These are phyloP conservation scores for Ustilago tritici DNA, from an alignment of 1,284 basidiomycete species.

Conservation along the genomic window DNA sequence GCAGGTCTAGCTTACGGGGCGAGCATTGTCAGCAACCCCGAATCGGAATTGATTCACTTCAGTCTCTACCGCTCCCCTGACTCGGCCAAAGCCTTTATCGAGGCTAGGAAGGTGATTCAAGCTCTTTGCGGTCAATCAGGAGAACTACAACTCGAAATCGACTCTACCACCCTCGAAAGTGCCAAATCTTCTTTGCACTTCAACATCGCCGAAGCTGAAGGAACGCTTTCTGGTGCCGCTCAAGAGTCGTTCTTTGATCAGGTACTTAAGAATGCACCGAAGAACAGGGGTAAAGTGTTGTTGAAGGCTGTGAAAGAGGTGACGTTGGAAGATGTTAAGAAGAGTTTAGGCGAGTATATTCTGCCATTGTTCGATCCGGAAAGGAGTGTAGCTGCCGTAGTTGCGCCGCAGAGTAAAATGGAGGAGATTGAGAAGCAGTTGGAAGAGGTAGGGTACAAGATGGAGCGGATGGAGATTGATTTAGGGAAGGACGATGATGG, in stretches of 20 bases:
- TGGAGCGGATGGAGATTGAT: slow-evolving; percentile 80
- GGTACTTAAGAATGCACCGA: slow-evolving; percentile 55
- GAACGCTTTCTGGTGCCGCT: slow-evolving; percentile 86
- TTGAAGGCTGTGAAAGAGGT: slow-evolving; percentile 73
- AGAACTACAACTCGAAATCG: slow-evolving; percentile 73
- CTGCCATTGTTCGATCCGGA: slow-evolving; percentile 85
- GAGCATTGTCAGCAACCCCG: slow-evolving; percentile 81
- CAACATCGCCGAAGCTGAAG: slow-evolving; percentile 81
- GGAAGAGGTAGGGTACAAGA: slow-evolving; percentile 79
- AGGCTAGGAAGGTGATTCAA: slow-evolving; percentile 75
- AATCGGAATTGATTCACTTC: slow-evolving; percentile 85
- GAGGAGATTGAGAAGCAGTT: slow-evolving; percentile 80
- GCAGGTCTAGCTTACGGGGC: slow-evolving; percentile 83
- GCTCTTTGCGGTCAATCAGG: slow-evolving; percentile 52
- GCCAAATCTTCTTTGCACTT: slow-evolving; percentile 93
- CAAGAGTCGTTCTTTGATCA: slow-evolving; percentile 60
- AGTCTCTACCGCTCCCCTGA: slow-evolving; percentile 84
- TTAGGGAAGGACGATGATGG: slow-evolving; percentile 71
- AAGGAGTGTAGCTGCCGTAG: slow-evolving; percentile 83
- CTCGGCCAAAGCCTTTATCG: slow-evolving; percentile 83
- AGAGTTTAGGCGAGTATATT: slow-evolving; percentile 80
- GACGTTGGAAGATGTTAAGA: slow-evolving; percentile 81
- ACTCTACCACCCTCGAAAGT: slow-evolving; percentile 85
- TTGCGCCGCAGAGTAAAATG: slow-evolving; percentile 83
- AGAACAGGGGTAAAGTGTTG: slow-evolving; percentile 57